These are phyloP conservation scores for Pythium angustatum DNA, from an alignment of 352 stramenopile genomes.

Conservation along the genomic window DNA sequence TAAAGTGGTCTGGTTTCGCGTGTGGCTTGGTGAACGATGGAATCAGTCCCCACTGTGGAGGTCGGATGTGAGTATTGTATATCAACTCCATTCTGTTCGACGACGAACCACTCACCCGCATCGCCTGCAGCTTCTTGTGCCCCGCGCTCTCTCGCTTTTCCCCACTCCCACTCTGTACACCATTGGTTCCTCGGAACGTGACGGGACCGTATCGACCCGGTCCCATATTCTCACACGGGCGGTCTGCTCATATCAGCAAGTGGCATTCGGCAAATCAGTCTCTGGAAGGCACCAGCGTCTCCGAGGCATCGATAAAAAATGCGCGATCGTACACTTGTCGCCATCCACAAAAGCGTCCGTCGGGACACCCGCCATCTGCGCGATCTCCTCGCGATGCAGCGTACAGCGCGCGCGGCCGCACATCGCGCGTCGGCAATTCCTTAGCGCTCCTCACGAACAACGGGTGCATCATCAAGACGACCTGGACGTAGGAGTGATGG, in stretches of 20 bases:
- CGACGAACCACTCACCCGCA: conserved; percentile 35
- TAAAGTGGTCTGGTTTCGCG: conserved; percentile 77
- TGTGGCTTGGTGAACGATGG: conserved; percentile 81
- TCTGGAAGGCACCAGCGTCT: too few species aligned
- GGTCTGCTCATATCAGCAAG: conserved; percentile 41
- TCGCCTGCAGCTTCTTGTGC: conserved; percentile 52
- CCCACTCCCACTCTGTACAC: background rate
- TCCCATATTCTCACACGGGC: conserved; percentile 77
- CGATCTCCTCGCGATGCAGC: conserved; percentile 55
- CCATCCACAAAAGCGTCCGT: conserved; percentile 56
- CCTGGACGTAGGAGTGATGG: conserved; percentile 10
- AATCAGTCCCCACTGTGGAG: conserved; percentile 69
- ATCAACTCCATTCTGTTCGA: background rate
- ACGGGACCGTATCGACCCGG: conserved; percentile 67
- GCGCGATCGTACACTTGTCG: conserved; percentile 60
- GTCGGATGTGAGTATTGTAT: too few species aligned
- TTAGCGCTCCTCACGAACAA: background rate
- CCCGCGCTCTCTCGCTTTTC: conserved; percentile 17
- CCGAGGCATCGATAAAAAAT: background rate
- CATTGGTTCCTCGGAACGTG: conserved; percentile 30
- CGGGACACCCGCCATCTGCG: conserved; percentile 45
- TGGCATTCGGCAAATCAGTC: too few species aligned
- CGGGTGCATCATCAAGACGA: too few species aligned
- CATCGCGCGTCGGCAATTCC: conserved; percentile 36
- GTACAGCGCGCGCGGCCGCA: conserved; percentile 70